Evolutionary conservation across 2,329 filamentous ascomycete genomes (phyloP), one percentile per base, ranked within the genome.

Genomic region (Paraphaeosphaeria minitans): DNA sequence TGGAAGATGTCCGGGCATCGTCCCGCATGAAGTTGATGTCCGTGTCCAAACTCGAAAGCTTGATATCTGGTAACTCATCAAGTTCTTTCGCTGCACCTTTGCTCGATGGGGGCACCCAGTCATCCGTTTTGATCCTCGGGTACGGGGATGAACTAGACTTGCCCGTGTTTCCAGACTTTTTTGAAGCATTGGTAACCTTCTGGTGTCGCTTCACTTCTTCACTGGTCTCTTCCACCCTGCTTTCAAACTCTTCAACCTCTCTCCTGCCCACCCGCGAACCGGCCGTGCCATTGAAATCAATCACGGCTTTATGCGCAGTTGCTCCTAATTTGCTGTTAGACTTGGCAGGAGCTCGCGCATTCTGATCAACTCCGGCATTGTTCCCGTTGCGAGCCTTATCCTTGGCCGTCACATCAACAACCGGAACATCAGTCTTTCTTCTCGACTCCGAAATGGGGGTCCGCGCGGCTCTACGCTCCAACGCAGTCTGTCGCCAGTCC

Each of bases 401-500:
- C 43, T 55, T 56, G 5, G 29, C 22, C 29, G 52, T 46, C 12
- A 56, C 53, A 48, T 55, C 53, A 31, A 53, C 24, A 19, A 54
- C 37, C 7, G 56, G 50, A 14, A 57, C 42, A 49, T 50, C 27
- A 13, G 53, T 56, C 21, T 41, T 42, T 12, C 55, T 52, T 22
- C 51, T 55, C 10, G 42, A 35, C 16, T 53, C 55, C 4, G 35
- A 21, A 4, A 35, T 13, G n/a, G 41, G 37, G 31, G 12, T 31
- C 16, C 16, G 2, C 16, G 35, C 52, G 16, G 45, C 54, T 56
- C 59, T 57, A 21, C 62, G 37, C 13, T 66, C 62, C 31, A 74
- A 27, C 0, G 61, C 56, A 21, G 69, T 75, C 33, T 73, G 66
- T 54, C 64, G 70, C 72, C 72, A 74, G 19, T 53, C 60, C 8